phyloP scores from a whole-genome alignment of 257 asterid species.

The Fraxinus americana region DNA sequence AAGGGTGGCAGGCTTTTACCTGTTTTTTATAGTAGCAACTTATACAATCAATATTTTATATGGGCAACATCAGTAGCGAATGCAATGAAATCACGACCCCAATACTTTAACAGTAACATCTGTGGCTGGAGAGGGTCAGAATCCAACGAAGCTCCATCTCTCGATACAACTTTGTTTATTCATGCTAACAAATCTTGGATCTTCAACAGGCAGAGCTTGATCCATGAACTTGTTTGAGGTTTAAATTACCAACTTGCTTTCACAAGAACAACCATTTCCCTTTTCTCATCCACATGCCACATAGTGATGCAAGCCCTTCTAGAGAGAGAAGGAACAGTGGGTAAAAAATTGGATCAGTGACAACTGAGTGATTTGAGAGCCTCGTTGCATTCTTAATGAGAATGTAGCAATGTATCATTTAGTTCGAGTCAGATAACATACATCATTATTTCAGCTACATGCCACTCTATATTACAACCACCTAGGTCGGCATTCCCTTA shows the following conservation, averaged over 20 bases:
- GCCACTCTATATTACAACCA: not conserved
- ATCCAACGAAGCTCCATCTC: not conserved
- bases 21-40: too few relatives aligned
- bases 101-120: not conserved
- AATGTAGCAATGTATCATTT: not conserved
- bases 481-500: not conserved
- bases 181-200: not conserved
- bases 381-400: constrained; percentile 3
- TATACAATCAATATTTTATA: too few relatives aligned
- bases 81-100: not conserved
- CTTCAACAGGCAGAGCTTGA: not conserved
- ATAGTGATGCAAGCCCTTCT: constrained; percentile 19
- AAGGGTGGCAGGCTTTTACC: not conserved
- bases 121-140: not conserved
- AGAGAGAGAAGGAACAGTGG: not conserved
- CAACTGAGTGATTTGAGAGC: not conserved
- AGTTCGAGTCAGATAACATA: not conserved
- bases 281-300: constrained; percentile 9
- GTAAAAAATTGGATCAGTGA: not conserved
- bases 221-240: not conserved
- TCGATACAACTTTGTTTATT: not conserved
- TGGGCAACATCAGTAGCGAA: not conserved
- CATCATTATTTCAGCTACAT: not conserved
- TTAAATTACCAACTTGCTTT: constrained; percentile 10
- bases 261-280: constrained; percentile 13